Evolutionary conservation across 768 basidiomycete species (phyloP), one percentile per base, ranked within the genome.

Genomic region (Boletus tomentosulus): DNA sequence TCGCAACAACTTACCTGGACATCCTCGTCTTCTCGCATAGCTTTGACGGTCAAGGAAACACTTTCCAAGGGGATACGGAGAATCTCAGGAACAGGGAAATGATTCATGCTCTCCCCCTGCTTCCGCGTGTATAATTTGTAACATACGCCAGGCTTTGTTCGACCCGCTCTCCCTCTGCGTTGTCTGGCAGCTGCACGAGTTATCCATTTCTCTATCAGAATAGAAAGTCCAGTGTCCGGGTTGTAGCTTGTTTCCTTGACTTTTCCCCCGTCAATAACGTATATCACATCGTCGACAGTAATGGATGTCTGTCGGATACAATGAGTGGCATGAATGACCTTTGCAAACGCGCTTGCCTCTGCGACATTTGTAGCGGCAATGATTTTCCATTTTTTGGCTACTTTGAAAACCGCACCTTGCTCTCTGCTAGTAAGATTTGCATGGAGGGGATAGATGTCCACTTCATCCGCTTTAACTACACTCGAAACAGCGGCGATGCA

Each of bases 321-420:
- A 30, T 66, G 7, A 38, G 48, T 30, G 47, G 24, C 6, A 12
- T 2, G 4, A 22, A 1, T n/a, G 6, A 25, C 9, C 4, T 30
- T 13, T 16, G n/a, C 4, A 48, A 15, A 11, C 35, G 65, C 76
- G 19, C 19, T 50, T 53, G 85, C 90, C 78, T 94, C 92, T 6
- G 92, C 92, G 30, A 98, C 89, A 63, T 97, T 97, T 3, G 95
- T 97, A 0, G 92, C 81, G 0, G 84, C 90, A 42, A 97, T 85
- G 28, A 96, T 80, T 68, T 96, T 96, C 79, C 93, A 86, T 35
- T 75, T 74, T 2, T 78, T 71, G 0, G 82, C 80, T 5, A 73
- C 73, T 9, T 77, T 70, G 63, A 97, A 98, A 1, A 94, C 87
- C 8, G 73, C 73, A 13, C 83, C 81, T 67, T 98, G 95, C 63